Conservation (phyloP, 805 yeast genomes). For the Metschnikowia henanensis region DNA sequence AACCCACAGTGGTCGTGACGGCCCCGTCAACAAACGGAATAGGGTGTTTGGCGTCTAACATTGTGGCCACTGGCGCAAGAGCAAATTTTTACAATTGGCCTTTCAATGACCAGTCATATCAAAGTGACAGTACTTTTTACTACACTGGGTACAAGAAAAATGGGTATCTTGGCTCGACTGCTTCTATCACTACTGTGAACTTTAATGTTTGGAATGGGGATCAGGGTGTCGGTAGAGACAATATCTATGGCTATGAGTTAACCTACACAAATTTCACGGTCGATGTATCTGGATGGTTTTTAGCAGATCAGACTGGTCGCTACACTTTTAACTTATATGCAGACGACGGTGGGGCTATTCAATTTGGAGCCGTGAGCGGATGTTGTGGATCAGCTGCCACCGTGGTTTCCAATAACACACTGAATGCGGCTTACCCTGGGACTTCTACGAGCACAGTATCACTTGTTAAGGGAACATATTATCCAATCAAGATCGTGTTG, state of each 20-base stretch:
- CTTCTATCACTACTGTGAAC: not conserved
- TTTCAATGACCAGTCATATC: not conserved
- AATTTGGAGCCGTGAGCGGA: constrained; percentile 9
- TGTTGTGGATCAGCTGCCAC: constrained; percentile 12
- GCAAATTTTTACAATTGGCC: constrained; percentile 3
- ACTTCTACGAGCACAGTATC: constrained; percentile 1
- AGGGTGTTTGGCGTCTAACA: too few species aligned
- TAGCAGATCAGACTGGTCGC: constrained; percentile 5
- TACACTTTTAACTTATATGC: constrained; percentile 10
- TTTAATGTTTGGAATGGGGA: not conserved
- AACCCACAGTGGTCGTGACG: not conserved
- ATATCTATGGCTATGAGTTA: constrained; percentile 1
- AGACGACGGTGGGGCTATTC: constrained; percentile 15
- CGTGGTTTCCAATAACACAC: constrained; percentile 5
- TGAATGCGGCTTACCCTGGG: constrained; percentile 1
- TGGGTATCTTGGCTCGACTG: constrained; percentile 3
- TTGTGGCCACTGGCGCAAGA: too few species aligned
- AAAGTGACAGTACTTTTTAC: constrained; percentile 2
- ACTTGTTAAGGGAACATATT: constrained; percentile 2
- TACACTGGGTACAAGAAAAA: constrained; percentile 1
- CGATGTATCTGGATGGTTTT: constrained; percentile 13
- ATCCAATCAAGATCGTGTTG: too few species aligned
- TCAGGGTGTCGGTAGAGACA: not conserved
- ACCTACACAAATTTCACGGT: constrained; percentile 8
- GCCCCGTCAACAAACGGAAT: too few species aligned